Percentiles rank a stretch among this genome's conserved stretches.
Conservation (phyloP, 2,329 filamentous ascomycete genomes). For the Monilinia fructigena region DNA sequence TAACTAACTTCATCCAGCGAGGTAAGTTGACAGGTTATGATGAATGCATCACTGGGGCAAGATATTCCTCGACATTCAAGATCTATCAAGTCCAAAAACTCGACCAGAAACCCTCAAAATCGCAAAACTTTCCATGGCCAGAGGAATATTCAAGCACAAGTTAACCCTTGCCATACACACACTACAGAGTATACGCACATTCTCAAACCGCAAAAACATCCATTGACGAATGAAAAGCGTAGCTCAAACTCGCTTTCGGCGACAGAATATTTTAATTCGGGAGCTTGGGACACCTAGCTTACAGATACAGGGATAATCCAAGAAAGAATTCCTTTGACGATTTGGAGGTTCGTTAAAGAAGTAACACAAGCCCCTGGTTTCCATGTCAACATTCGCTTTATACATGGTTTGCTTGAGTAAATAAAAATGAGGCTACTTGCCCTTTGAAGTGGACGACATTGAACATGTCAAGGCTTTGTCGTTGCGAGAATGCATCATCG, state of each 20-base stretch:
- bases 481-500: background rate
- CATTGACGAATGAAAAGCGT: constrained; percentile 10
- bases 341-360: background rate
- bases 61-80: no score
- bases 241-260: background rate
- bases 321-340: background rate
- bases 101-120: background rate
- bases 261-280: background rate
- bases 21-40: no score
- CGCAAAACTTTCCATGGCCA: background rate
- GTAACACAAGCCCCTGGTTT: background rate
- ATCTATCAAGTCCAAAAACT: no score
- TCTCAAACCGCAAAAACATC: background rate
- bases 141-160: background rate
- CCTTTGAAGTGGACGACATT: no score
- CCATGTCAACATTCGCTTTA: background rate
- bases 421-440: background rate
- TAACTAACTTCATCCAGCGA: no score
- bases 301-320: constrained; percentile 11
- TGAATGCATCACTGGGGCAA: no score
- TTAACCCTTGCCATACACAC: background rate
- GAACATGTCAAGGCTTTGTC: background rate
- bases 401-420: background rate
- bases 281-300: background rate
- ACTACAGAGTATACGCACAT: background rate